Evolutionary conservation across 148 eudicot species (phyloP).

Genomic region (Cornus suecica): DNA sequence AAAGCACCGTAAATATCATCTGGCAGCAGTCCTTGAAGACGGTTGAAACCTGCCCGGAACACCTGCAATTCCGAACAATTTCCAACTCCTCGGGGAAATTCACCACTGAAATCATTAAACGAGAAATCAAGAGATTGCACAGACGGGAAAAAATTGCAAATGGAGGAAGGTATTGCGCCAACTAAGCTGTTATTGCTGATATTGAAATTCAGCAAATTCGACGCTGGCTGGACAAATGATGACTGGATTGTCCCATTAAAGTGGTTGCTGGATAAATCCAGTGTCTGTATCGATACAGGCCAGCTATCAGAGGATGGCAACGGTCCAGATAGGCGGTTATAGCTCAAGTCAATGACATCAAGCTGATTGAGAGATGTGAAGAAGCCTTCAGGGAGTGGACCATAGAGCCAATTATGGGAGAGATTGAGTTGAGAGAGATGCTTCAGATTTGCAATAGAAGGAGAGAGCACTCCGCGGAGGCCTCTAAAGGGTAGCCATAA

Average conservation of each 20-base stretch:
- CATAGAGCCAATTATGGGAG: slow-evolving; percentile 54
- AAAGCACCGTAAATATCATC: slow-evolving; percentile 38
- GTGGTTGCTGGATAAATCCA: slow-evolving; percentile 53
- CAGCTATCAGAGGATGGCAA: slow-evolving; percentile 34
- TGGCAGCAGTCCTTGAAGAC: slow-evolving; percentile 53
- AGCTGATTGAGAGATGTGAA: slow-evolving; percentile 49
- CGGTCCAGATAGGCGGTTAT: slow-evolving; percentile 46
- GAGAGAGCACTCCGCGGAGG: slow-evolving; percentile 44
- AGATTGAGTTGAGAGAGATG: slow-evolving; percentile 53
- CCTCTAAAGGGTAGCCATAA: slow-evolving; percentile 50
- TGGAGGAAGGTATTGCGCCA: slow-evolving; percentile 49
- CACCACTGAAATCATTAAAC: slow-evolving; percentile 41
- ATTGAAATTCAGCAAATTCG: slow-evolving; percentile 51
- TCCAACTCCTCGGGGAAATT: slow-evolving; percentile 49
- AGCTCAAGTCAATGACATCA: slow-evolving; percentile 61
- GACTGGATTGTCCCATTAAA: slow-evolving; percentile 47
- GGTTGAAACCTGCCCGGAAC: slow-evolving; percentile 63
- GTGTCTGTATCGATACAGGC: slow-evolving; percentile 29
- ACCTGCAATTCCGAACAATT: slow-evolving; percentile 43
- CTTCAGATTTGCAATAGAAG: slow-evolving; percentile 43
- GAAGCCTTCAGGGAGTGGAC: slow-evolving; percentile 54
- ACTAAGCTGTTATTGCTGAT: slow-evolving; percentile 55
- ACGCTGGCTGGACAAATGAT: slow-evolving; percentile 29
- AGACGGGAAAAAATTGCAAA: slow-evolving; percentile 42
- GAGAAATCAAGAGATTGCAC: slow-evolving; percentile 63